phyloP scores from a whole-genome alignment of 208 protist species.

The Acanthamoeba culbertsoni region DNA sequence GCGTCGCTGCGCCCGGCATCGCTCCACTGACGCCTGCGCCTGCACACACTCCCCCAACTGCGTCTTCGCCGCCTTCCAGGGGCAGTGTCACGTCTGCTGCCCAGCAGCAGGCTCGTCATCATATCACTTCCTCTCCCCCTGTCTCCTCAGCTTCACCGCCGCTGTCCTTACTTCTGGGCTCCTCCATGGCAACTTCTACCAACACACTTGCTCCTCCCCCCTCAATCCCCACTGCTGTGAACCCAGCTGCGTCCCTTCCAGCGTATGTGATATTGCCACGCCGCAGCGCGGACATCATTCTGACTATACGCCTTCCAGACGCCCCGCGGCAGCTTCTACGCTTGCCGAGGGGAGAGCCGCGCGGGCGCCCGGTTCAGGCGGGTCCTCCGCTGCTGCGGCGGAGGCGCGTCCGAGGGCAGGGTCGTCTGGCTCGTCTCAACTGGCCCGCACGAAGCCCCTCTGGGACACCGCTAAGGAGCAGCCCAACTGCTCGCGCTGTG shows the following conservation, averaged over 20 bases:
- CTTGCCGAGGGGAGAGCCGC: too few relatives aligned
- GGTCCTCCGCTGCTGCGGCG: too few relatives aligned
- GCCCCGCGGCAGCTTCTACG: too few relatives aligned
- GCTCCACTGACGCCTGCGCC: too few relatives aligned
- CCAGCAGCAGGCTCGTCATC: not conserved
- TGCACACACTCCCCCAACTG: not conserved
- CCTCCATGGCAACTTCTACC: not conserved
- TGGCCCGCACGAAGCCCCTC: not conserved
- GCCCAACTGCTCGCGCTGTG: not conserved
- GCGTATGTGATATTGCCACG: too few relatives aligned
- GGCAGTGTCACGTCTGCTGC: too few relatives aligned
- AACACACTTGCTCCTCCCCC: not conserved
- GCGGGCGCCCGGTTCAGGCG: not conserved
- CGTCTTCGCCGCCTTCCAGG: not conserved
- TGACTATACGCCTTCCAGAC: too few relatives aligned
- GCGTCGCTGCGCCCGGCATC: too few relatives aligned
- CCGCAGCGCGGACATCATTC: too few relatives aligned
- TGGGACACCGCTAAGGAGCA: conserved; percentile 43
- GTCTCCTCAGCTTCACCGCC: not conserved
- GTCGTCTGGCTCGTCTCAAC: not conserved
- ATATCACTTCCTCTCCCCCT: not conserved
- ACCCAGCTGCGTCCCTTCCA: not conserved
- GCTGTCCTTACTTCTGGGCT: not conserved
- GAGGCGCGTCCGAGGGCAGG: not conserved
- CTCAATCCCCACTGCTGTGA: not conserved